These are phyloP conservation scores for Zymoseptoria crescenta DNA, from an alignment of 2,329 filamentous ascomycete genomes.

Conservation along the genomic window DNA sequence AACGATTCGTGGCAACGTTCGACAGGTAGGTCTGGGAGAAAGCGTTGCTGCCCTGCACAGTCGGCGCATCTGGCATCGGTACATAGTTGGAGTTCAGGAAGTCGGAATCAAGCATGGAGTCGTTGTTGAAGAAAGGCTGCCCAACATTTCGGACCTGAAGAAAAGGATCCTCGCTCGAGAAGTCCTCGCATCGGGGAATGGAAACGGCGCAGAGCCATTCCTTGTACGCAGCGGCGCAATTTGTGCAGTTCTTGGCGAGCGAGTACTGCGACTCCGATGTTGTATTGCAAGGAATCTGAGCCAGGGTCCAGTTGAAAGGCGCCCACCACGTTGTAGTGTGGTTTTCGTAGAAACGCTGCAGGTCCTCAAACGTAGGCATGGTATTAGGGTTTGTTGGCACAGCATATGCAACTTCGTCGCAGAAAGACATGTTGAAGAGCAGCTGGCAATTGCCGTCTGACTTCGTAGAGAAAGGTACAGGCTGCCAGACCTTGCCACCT, in stretches of 20 bases:
- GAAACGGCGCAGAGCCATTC: conserved; percentile 89
- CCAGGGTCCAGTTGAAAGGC: conserved; percentile 73
- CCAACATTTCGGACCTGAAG: conserved; percentile 65
- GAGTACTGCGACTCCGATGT: conserved; percentile 68
- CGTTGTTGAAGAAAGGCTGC: conserved; percentile 30
- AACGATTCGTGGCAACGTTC: conserved; percentile 27
- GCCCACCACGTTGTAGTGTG: conserved; percentile 61
- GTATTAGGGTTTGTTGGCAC: conserved; percentile 71
- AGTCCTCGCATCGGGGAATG: conserved; percentile 88
- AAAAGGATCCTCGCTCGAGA: conserved; percentile 48
- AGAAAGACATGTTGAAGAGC: conserved; percentile 81
- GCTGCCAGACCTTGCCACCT: conserved; percentile 66
- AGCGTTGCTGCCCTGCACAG: conserved; percentile 23
- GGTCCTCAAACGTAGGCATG: conserved; percentile 28
- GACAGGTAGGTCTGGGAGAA: conserved; percentile 26
- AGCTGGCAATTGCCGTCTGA: conserved; percentile 77
- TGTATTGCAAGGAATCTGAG: conserved; percentile 79
- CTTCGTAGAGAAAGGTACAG: conserved; percentile 69
- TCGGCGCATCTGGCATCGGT: conserved; percentile 29
- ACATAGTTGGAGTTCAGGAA: conserved; percentile 21
- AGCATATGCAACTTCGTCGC: conserved; percentile 79
- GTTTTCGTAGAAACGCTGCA: conserved; percentile 70
- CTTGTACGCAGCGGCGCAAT: conserved; percentile 79
- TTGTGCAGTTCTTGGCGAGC: conserved; percentile 63
- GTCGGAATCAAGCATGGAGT: conserved; percentile 17